Conservation (phyloP, 345 rosid species). For the Brassica carinata region DNA sequence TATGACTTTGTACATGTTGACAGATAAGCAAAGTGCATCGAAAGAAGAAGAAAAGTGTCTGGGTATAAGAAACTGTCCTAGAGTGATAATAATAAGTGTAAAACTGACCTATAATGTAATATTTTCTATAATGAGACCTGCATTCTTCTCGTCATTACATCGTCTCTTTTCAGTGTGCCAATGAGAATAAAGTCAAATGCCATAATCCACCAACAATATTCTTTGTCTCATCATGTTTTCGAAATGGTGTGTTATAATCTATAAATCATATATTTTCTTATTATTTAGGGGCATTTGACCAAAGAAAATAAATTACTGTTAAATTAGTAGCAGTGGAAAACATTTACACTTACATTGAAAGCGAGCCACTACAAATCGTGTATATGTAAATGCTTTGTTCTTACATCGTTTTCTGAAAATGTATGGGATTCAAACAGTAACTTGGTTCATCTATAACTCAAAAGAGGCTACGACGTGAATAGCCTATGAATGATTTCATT, state of each 20-base stretch:
- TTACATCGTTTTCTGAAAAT: not conserved
- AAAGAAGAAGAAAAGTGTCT: too few species aligned
- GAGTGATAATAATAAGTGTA: too few species aligned
- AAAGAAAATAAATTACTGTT: not conserved
- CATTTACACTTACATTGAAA: not conserved
- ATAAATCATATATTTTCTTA: not conserved
- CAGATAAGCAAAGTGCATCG: too few species aligned
- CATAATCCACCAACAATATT: slow-evolving; percentile 39
- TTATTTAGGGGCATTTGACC: not conserved
- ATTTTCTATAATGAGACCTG: slow-evolving; percentile 19
- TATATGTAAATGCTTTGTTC: not conserved
- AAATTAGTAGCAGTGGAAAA: not conserved
- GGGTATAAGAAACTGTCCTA: too few species aligned
- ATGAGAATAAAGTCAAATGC: slow-evolving; percentile 40
- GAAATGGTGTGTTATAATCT: slow-evolving; percentile 12
- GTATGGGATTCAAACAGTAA: not conserved
- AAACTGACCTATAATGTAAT: too few species aligned
- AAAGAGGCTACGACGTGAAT: not conserved
- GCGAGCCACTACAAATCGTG: not conserved
- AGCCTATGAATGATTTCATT: not conserved
- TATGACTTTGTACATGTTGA: too few species aligned
- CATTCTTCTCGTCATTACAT: slow-evolving; percentile 30
- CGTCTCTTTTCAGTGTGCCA: slow-evolving; percentile 44
- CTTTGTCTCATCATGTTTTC: slow-evolving; percentile 35
- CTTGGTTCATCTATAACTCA: not conserved